Evolutionary conservation across 116 monocot genomes (phyloP).

Genomic region (Cymodocea nodosa): DNA sequence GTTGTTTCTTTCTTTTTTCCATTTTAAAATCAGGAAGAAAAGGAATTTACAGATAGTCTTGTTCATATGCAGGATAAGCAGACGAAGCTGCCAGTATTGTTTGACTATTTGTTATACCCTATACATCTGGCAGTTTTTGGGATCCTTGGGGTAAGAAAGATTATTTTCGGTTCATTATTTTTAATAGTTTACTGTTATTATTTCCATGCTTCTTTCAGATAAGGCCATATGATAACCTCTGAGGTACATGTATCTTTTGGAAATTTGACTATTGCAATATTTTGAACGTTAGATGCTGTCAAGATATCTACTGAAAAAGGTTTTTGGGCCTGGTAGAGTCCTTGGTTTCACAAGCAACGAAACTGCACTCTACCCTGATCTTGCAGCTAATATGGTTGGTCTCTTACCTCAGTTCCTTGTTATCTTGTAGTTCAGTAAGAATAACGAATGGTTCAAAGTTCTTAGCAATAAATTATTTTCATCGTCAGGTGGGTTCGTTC

Average conservation of each 20-base stretch:
- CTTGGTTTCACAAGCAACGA: conserved; percentile 34
- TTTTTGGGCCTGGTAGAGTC: conserved; percentile 24
- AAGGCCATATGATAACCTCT: too few species aligned
- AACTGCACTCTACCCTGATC: conserved; percentile 24
- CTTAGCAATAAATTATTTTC: neutral
- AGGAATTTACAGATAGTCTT: too few species aligned
- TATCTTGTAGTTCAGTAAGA: too few species aligned
- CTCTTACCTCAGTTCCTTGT: too few species aligned
- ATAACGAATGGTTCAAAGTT: too few species aligned
- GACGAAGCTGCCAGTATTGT: conserved; percentile 31
- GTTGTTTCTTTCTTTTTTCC: too few species aligned
- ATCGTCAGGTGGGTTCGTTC: conserved; percentile 55
- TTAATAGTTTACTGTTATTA: too few species aligned
- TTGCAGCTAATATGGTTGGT: conserved; percentile 50
- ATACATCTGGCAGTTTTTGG: conserved; percentile 67
- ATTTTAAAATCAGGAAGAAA: too few species aligned
- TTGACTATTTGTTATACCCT: conserved; percentile 57
- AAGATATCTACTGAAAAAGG: conserved; percentile 43
- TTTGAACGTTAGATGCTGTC: conserved; percentile 27
- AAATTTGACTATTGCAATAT: too few species aligned
- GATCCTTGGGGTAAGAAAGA: conserved; percentile 59
- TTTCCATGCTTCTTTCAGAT: too few species aligned
- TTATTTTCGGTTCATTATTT: neutral
- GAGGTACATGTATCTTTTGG: too few species aligned
- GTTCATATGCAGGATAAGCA: conserved; percentile 37